phyloP scores from a whole-genome alignment of 2,329 filamentous ascomycete species.

The Malbranchea cinnamomea region DNA sequence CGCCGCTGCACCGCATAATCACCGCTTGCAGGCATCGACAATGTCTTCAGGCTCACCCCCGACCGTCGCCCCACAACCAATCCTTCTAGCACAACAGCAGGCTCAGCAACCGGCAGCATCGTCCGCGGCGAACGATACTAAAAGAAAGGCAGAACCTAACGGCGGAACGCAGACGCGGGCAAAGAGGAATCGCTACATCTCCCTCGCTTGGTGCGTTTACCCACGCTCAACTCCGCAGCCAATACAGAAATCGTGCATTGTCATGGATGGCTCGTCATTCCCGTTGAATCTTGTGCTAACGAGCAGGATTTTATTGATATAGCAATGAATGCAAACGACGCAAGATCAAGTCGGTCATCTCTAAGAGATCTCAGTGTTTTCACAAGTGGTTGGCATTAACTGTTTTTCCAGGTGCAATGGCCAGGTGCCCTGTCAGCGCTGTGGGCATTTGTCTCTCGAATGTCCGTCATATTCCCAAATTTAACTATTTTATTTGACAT shows the following conservation, averaged over 20 bases:
- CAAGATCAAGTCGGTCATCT: constrained; percentile 55
- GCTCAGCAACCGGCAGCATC: not conserved
- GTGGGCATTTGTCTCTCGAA: constrained; percentile 48
- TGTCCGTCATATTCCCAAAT: constrained; percentile 32
- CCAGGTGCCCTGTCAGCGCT: constrained; percentile 48
- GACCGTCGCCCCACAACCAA: too few species aligned
- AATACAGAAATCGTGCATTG: too few species aligned
- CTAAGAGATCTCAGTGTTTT: not conserved
- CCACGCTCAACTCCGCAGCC: too few species aligned
- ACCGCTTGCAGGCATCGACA: too few species aligned
- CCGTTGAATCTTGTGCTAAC: too few species aligned
- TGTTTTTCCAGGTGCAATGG: constrained; percentile 43
- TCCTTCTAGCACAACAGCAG: too few species aligned
- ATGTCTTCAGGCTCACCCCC: too few species aligned
- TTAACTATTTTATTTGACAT: not conserved
- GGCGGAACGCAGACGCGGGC: constrained; percentile 38
- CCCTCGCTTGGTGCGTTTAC: constrained; percentile 42
- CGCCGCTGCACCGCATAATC: too few species aligned
- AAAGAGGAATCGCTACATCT: constrained; percentile 53
- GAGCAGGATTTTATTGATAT: too few species aligned
- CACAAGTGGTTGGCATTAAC: not conserved
- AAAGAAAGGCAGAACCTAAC: constrained; percentile 28
- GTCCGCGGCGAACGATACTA: constrained; percentile 13
- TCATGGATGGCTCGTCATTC: too few species aligned
- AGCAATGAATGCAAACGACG: constrained; percentile 51